These are phyloP conservation scores for Dorcoceras hygrometricum DNA, from an alignment of 257 asterid species.

Conservation along the genomic window DNA sequence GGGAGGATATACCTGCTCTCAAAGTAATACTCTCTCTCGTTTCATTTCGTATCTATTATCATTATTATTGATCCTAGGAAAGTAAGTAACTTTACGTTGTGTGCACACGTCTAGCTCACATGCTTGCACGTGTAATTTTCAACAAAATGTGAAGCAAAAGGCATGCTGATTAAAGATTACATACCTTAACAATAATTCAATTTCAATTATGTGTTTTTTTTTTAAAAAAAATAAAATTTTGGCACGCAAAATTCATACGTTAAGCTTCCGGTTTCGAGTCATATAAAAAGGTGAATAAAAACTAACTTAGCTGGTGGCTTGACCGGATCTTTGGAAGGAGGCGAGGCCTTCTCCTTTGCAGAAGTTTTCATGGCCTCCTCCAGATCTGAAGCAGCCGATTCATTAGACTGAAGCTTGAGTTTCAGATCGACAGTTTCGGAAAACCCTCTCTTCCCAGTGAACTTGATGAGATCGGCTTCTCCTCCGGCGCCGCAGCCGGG, in stretches of 20 bases:
- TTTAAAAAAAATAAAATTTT: neutral
- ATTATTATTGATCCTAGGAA: neutral
- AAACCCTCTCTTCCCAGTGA: conserved; percentile 49
- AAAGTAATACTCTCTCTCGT: neutral
- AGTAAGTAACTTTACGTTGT: neutral
- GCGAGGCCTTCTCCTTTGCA: conserved; percentile 22
- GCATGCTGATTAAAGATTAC: neutral
- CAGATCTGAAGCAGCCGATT: conserved; percentile 32
- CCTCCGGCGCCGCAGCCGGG: conserved; percentile 40
- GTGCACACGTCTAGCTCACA: neutral
- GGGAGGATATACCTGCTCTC: neutral
- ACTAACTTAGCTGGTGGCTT: conserved; percentile 61
- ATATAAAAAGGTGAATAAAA: neutral
- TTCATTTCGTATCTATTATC: neutral
- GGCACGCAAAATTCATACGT: neutral
- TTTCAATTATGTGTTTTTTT: neutral
- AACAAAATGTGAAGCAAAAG: neutral
- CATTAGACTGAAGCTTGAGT: conserved; percentile 47
- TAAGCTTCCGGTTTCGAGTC: neutral
- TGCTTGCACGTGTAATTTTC: neutral
- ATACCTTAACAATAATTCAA: neutral
- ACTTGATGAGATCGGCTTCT: conserved; percentile 30
- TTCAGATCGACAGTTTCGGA: conserved; percentile 63
- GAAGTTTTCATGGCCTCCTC: conserved; percentile 29
- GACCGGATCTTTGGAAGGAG: conserved; percentile 37